A percentile compares a stretch with the other conserved stretches of the same genome.
Evolutionary conservation across 2,329 filamentous ascomycete genomes (phyloP).

Genomic region (Calonectria fujianensis): DNA sequence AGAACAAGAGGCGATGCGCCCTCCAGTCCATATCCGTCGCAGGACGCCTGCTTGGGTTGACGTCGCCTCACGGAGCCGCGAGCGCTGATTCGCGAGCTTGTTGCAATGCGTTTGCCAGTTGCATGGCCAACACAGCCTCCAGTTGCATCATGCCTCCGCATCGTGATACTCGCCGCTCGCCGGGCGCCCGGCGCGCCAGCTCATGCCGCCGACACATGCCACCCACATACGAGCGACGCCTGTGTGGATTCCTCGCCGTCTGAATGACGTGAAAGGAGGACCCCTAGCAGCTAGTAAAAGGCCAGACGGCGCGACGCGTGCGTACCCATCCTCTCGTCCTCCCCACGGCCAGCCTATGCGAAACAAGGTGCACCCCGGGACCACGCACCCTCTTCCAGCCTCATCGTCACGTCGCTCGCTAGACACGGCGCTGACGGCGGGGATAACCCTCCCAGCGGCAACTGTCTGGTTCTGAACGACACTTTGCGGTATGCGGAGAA

Average conservation of each 20-base stretch:
- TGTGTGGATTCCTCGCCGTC: slow-evolving; percentile 1
- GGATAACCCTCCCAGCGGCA: slow-evolving; percentile 14
- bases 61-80: slow-evolving; percentile 28
- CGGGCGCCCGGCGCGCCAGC: slow-evolving; percentile 15
- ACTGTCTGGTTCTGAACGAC: slow-evolving; percentile 4
- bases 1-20: slow-evolving; percentile 32
- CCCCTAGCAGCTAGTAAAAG: slow-evolving; percentile 25
- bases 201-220: slow-evolving; percentile 6
- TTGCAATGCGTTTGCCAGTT: slow-evolving; percentile 28
- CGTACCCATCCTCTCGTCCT: slow-evolving; percentile 36
- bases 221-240: neutral
- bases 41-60: slow-evolving; percentile 37
- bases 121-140: slow-evolving; percentile 35
- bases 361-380: slow-evolving; percentile 48
- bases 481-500: slow-evolving; percentile 9
- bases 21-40: slow-evolving; percentile 50
- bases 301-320: slow-evolving; percentile 44
- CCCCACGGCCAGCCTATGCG: slow-evolving; percentile 41
- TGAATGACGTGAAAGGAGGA: slow-evolving; percentile 13
- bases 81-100: slow-evolving; percentile 33
- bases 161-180: slow-evolving; percentile 7
- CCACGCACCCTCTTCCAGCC: slow-evolving; percentile 46
- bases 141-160: slow-evolving; percentile 34
- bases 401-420: slow-evolving; percentile 35
- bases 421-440: slow-evolving; percentile 1